Evolutionary conservation across 495 filamentous ascomycete species (phyloP).

Genomic region (Hyaloscypha hepaticicola): DNA sequence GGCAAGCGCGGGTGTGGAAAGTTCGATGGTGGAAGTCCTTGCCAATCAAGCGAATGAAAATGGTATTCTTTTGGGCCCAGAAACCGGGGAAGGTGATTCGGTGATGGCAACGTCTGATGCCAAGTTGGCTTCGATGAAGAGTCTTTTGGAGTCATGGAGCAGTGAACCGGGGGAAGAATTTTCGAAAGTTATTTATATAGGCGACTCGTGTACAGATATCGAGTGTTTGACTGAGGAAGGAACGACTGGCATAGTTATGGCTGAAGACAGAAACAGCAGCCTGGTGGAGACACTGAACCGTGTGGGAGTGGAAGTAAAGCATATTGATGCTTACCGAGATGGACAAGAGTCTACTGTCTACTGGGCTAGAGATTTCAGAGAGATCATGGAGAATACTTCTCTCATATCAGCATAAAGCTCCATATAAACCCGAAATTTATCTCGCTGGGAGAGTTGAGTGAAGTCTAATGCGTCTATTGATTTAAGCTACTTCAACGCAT

Average conservation of each 20-base stretch:
- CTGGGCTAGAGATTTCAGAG: constrained; percentile 22
- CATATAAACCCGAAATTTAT: neutral
- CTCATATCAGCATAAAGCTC: neutral
- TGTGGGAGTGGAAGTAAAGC: constrained; percentile 12
- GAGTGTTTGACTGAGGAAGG: constrained; percentile 22
- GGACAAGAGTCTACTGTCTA: constrained; percentile 5
- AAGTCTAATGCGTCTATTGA: constrained; percentile 6
- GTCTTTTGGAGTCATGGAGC: constrained; percentile 7
- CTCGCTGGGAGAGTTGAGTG: neutral
- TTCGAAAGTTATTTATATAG: constrained; percentile 23
- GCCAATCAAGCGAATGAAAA: constrained; percentile 20
- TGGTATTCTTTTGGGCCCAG: constrained; percentile 17
- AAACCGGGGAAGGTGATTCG: neutral
- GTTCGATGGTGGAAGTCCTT: constrained; percentile 4
- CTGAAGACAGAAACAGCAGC: constrained; percentile 15
- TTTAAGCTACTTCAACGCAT: constrained; percentile 46
- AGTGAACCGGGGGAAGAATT: neutral
- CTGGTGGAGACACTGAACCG: constrained; percentile 17
- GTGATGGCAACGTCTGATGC: constrained; percentile 24
- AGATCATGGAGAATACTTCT: constrained; percentile 20
- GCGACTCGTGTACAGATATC: constrained; percentile 31
- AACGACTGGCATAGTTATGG: constrained; percentile 20
- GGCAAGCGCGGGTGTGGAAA: neutral
- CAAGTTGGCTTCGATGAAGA: constrained; percentile 20
- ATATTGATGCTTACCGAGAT: constrained; percentile 6